Conservation (phyloP, 768 basidiomycete species). For the Leccinum sublutescens region DNA sequence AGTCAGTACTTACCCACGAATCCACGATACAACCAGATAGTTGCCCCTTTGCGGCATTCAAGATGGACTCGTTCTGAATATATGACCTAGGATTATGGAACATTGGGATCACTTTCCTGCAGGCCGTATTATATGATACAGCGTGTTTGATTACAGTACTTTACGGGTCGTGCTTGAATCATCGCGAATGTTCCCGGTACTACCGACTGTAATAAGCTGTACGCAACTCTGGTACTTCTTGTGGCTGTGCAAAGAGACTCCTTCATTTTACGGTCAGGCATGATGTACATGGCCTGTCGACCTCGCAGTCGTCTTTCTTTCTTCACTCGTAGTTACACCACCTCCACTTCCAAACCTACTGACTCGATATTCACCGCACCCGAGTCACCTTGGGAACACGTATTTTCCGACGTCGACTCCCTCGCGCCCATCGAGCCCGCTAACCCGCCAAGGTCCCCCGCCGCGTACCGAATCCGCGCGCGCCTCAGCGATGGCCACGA, state of each 20-base stretch:
- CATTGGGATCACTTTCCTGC: too few species aligned
- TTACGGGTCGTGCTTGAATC: neutral
- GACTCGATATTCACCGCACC: conserved; percentile 36
- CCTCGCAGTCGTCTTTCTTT: conserved; percentile 4
- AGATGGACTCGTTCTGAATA: too few species aligned
- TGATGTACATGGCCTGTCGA: conserved; percentile 22
- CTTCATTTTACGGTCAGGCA: neutral
- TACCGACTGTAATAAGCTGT: neutral
- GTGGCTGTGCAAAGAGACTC: neutral
- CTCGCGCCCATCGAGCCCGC: conserved; percentile 20
- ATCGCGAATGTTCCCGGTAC: too few species aligned
- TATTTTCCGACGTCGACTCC: conserved; percentile 47
- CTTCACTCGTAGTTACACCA: neutral
- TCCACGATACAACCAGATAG: too few species aligned
- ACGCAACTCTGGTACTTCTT: too few species aligned
- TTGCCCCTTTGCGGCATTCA: too few species aligned
- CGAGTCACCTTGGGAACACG: conserved; percentile 50
- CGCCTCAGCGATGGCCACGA: conserved; percentile 5
- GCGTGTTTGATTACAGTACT: too few species aligned
- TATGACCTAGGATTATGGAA: too few species aligned
- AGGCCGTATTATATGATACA: too few species aligned
- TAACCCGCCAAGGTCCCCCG: conserved; percentile 16
- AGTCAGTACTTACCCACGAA: too few species aligned
- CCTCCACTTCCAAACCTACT: neutral
- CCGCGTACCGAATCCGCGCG: conserved; percentile 13